Base-by-base conservation (phyloP, 768 basidiomycete species). In the Collybia sordida region DNA sequence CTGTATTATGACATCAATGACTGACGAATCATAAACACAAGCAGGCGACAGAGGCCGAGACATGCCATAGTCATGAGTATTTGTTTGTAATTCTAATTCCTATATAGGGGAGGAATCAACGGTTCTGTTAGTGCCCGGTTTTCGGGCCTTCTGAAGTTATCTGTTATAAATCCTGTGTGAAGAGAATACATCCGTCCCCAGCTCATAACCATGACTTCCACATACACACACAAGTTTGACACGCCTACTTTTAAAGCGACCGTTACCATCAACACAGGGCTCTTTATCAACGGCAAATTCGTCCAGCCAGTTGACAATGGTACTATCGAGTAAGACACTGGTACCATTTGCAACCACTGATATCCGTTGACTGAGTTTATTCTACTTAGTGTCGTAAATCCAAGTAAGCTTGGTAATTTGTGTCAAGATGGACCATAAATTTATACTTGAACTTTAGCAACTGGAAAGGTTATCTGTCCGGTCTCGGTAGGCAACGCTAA, bases 271-370 rank as follows among this genome's bases (percentile, higher is more conserved):
- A 24, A 24, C n/a, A n/a, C 11, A 3, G 86, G 88, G 24, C 59
- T 90, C 48, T 91, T 83, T 72, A 88, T 93, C 62, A 73, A 80
- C 59, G 83, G 83, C 55, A 62, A 88, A 64, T 92, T 79, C 59
- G 69, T 80, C 12, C 80, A 83, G 28, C 81, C 83, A 17, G 72
- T 74, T 17, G 70, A 78, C 5, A 65, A 70, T 1, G 77, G 71
- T n/a, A 79, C 77, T n/a, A 85, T 91, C 61, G 85, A 88, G 88
- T 89, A 59, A 62, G 85, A 64, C 25, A 12, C n/a, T 34, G 18
- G 27, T 27, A 22, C 7, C 45, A 35, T 21, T 9, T 42, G 25
- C 35, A 17, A 39, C 21, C 25, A 41, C 11, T 25, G 54, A 37
- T 17, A 21, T 31, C n/a, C n/a, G 27, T 43, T 41, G 11, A 50